Evolutionary conservation across 2,329 filamentous ascomycete genomes (phyloP).

Genomic region (Emmonsia crescens): DNA sequence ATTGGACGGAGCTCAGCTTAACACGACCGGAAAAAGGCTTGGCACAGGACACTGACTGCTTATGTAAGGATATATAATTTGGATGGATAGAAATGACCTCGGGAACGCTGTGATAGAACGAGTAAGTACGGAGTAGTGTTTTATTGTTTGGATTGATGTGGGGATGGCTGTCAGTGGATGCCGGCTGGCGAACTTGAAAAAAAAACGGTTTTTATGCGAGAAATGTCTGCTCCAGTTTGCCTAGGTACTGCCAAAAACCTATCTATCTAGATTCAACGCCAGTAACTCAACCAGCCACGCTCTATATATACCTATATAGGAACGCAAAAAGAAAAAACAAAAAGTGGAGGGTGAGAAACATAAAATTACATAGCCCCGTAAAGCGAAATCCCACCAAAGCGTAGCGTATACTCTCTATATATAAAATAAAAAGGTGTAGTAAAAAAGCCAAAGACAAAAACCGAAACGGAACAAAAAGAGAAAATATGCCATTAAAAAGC

Average conservation of each 20-base stretch:
- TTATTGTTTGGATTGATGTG: too few relatives aligned
- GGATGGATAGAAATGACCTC: too few relatives aligned
- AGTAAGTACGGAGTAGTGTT: too few relatives aligned
- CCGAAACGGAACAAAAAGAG: not conserved
- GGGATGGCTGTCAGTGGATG: too few relatives aligned
- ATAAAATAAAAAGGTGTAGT: not conserved
- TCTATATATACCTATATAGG: not conserved
- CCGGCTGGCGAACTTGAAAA: too few relatives aligned
- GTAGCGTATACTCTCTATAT: not conserved
- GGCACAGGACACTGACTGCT: too few relatives aligned
- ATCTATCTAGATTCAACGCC: not conserved
- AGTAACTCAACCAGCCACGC: not conserved
- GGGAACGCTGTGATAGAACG: too few relatives aligned
- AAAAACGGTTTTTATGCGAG: too few relatives aligned
- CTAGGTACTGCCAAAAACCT: not conserved
- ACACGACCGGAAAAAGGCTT: not conserved
- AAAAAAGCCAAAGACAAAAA: not conserved
- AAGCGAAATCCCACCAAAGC: not conserved
- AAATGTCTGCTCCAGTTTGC: not conserved
- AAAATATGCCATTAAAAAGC: not conserved
- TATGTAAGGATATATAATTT: too few relatives aligned
- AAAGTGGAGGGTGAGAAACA: not conserved
- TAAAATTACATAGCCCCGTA: not conserved
- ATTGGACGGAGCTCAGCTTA: not conserved
- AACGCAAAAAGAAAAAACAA: not conserved